Conservation (phyloP, 148 eudicot species). For the Fagopyrum tataricum region DNA sequence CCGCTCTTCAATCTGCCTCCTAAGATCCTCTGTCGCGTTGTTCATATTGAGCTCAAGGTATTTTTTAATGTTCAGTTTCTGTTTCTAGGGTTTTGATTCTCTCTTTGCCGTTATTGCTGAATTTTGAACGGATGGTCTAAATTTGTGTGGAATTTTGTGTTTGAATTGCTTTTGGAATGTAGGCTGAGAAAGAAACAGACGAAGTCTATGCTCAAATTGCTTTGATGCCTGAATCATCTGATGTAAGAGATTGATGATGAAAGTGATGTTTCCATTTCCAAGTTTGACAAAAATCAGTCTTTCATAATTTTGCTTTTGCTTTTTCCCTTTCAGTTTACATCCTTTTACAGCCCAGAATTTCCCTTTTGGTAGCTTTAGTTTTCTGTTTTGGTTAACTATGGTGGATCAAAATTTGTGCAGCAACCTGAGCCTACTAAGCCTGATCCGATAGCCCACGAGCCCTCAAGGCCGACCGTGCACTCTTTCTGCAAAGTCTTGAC, state of each 20-base stretch:
- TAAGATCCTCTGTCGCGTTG: conserved; percentile 81
- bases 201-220: conserved; percentile 94
- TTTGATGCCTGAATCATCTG: conserved; percentile 54
- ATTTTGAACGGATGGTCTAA: background rate
- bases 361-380: background rate
- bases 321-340: conserved; percentile 4
- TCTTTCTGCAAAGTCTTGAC: conserved; percentile 90
- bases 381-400: background rate
- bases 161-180: conserved; percentile 21
- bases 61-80: conserved; percentile 6
- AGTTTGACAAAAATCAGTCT: conserved; percentile 5
- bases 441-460: conserved; percentile 49
- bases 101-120: background rate
- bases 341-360: background rate
- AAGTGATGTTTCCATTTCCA: conserved; percentile 16
- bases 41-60: conserved; percentile 61
- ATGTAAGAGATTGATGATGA: conserved; percentile 40
- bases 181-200: conserved; percentile 97
- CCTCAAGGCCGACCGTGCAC: conserved; percentile 50
- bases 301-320: conserved; percentile 4
- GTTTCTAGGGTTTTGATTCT: background rate
- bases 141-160: conserved; percentile 1
- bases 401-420: conserved; percentile 26
- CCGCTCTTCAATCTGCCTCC: conserved; percentile 55
- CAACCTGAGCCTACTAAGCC: conserved; percentile 61